Base-by-base conservation (phyloP, 495 filamentous ascomycete species). In the Copromyces sp. region DNA sequence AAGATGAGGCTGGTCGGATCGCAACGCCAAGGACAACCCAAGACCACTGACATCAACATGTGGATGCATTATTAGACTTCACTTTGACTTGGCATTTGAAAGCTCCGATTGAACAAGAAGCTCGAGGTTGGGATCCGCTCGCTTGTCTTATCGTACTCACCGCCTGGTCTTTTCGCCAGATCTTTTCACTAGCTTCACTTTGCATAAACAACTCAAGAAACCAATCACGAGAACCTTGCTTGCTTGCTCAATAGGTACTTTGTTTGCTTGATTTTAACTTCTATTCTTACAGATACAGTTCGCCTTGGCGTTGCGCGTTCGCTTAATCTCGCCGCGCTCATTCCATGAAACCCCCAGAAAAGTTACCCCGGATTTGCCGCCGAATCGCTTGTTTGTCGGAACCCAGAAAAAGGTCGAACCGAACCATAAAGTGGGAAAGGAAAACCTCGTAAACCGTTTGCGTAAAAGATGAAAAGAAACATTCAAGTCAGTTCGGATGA, bases 391-490 rank as follows among this genome's bases (percentile, higher is more conserved):
- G 53, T 65, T 65, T 65, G 53, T 17, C 53, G 53, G 53, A 14
- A 65, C 3, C 6, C 29, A 70, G 29, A 71, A 68, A 72, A 16
- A 3, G 70, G 37, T 47, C 45, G 59, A 68, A 65, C 35, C 39
- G 68, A 16, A 72, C 68, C 70, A 44, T 38, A 74, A 8, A 9
- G 35, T 2, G 16, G 53, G 24, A 61, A 61, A 61, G 1, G 17
- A 17, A 3, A 35, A 65, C 24, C 29, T 37, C 53, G 53, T 35
- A 65, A 76, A 47, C 44, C 71, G 35, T 20, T 59, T 61, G 71
- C 74, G 12, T 65, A 4, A 80, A 80, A 75, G 74, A 76, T 73
- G 69, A 72, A 69, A 16, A 41, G 42, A 72, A 69, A 47, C 39
- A 35, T 12, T 9, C 12, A 9, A 32, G 53, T 65, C 53, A 65